phyloP scores from a whole-genome alignment of 2,329 filamentous ascomycete species.

The Venturia pyrina region DNA sequence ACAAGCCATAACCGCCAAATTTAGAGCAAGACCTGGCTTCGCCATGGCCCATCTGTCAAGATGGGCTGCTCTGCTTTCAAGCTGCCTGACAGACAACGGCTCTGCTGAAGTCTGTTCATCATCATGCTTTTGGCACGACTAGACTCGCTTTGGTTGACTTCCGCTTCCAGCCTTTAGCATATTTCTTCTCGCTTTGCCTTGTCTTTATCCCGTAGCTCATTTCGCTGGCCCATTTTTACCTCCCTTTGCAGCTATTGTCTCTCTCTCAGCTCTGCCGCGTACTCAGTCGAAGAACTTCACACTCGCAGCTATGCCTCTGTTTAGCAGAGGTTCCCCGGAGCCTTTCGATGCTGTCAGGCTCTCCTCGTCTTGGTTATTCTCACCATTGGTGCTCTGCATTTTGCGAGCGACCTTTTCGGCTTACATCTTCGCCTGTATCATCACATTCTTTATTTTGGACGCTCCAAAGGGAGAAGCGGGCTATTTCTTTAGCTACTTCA shows the following conservation, averaged over 20 bases:
- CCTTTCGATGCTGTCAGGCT: constrained; percentile 41
- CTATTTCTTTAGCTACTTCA: constrained; percentile 70
- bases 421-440: constrained; percentile 51
- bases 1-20: background rate
- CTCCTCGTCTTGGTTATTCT: constrained; percentile 72
- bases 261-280: background rate
- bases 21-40: background rate
- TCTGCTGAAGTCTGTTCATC: background rate
- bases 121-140: background rate
- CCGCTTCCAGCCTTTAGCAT: background rate
- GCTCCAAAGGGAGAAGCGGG: constrained; percentile 40
- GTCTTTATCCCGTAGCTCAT: background rate
- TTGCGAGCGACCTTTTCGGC: constrained; percentile 43
- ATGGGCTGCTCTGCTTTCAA: background rate
- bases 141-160: background rate
- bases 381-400: constrained; percentile 51
- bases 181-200: background rate
- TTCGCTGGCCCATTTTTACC: constrained; percentile 1
- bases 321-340: background rate
- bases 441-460: constrained; percentile 57
- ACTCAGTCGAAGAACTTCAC: background rate
- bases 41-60: background rate
- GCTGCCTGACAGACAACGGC: background rate
- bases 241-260: background rate
- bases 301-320: background rate